Evolutionary conservation across 495 filamentous ascomycete genomes (phyloP).

Genomic region (Penicillium soppii): DNA sequence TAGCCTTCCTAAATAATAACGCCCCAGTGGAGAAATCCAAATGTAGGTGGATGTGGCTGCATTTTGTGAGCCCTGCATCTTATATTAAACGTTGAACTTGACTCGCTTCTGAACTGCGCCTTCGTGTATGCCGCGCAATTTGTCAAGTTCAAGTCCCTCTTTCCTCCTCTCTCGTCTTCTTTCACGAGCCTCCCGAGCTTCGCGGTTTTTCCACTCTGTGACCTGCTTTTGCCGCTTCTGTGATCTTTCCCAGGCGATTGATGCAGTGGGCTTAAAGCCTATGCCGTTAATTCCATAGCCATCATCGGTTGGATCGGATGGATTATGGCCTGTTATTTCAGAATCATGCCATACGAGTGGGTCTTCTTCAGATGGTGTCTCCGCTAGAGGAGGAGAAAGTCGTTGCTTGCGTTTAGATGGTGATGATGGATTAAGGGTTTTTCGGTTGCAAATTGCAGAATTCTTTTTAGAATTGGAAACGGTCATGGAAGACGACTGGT

Average conservation of each 20-base stretch:
- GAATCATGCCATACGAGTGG: slow-evolving; percentile 78
- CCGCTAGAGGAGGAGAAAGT: slow-evolving; percentile 50
- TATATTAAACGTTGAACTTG: slow-evolving; percentile 38
- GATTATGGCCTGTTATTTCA: slow-evolving; percentile 81
- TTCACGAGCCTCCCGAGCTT: slow-evolving; percentile 79
- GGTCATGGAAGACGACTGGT: not conserved
- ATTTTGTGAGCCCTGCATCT: not conserved
- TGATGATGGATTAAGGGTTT: slow-evolving; percentile 20
- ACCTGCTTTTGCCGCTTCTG: slow-evolving; percentile 80
- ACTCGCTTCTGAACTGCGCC: slow-evolving; percentile 43
- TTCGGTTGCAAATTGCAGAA: slow-evolving; percentile 22
- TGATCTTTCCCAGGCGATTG: slow-evolving; percentile 72
- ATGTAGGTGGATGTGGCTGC: not conserved
- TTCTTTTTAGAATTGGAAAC: slow-evolving; percentile 21
- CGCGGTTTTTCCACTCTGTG: slow-evolving; percentile 76
- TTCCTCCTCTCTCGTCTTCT: slow-evolving; percentile 65
- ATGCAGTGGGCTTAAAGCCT: slow-evolving; percentile 85
- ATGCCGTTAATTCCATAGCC: slow-evolving; percentile 85
- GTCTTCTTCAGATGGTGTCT: slow-evolving; percentile 30
- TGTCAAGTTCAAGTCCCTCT: slow-evolving; percentile 35
- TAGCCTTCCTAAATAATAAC: slow-evolving; percentile 1
- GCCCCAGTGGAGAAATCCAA: not conserved
- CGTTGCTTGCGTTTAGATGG: slow-evolving; percentile 33
- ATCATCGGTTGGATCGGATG: slow-evolving; percentile 70
- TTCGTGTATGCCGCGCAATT: slow-evolving; percentile 30